phyloP scores from a whole-genome alignment of 352 stramenopile genomes.

The Phytophthora meadii region DNA sequence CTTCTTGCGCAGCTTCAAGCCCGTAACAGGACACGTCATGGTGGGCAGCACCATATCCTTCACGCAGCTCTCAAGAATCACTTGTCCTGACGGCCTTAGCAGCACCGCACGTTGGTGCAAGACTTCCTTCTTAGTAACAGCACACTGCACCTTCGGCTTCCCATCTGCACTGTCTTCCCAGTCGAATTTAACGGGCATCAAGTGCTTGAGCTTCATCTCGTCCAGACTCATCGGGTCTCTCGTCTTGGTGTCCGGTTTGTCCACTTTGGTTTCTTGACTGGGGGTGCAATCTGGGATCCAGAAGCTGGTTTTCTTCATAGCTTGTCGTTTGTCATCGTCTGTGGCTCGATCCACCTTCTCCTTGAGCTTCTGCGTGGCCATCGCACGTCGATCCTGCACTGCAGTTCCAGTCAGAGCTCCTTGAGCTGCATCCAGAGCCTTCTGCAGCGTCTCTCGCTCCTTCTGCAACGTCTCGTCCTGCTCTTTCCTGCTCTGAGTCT shows the following conservation, averaged over 20 bases:
- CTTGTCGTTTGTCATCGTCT: slow-evolving; percentile 72
- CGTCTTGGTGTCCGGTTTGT: slow-evolving; percentile 74
- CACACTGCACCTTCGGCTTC: slow-evolving; percentile 59
- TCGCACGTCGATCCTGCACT: slow-evolving; percentile 1
- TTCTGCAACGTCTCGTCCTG: slow-evolving; percentile 58
- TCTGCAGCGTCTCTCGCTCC: slow-evolving; percentile 61
- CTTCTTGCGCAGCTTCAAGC: slow-evolving; percentile 88
- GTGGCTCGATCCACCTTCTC: slow-evolving; percentile 82
- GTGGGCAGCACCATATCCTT: slow-evolving; percentile 86
- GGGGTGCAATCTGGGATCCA: slow-evolving; percentile 90
- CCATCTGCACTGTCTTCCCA: slow-evolving; percentile 45
- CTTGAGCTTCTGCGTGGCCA: slow-evolving; percentile 53
- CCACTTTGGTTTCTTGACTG: slow-evolving; percentile 52
- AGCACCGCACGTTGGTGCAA: slow-evolving; percentile 81
- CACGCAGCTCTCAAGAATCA: slow-evolving; percentile 82
- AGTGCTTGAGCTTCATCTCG: slow-evolving; percentile 87
- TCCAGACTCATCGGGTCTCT: slow-evolving; percentile 86
- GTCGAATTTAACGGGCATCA: slow-evolving; percentile 89
- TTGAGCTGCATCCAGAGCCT: slow-evolving; percentile 52
- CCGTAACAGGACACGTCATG: slow-evolving; percentile 87
- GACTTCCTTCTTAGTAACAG: slow-evolving; percentile 86
- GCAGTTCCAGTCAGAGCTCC: slow-evolving; percentile 9
- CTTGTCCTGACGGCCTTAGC: slow-evolving; percentile 77
- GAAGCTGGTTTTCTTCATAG: slow-evolving; percentile 86
- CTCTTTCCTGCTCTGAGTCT: slow-evolving; percentile 50